phyloP scores from a whole-genome alignment of 2,329 filamentous ascomycete species.

The Cadophora gregata region DNA sequence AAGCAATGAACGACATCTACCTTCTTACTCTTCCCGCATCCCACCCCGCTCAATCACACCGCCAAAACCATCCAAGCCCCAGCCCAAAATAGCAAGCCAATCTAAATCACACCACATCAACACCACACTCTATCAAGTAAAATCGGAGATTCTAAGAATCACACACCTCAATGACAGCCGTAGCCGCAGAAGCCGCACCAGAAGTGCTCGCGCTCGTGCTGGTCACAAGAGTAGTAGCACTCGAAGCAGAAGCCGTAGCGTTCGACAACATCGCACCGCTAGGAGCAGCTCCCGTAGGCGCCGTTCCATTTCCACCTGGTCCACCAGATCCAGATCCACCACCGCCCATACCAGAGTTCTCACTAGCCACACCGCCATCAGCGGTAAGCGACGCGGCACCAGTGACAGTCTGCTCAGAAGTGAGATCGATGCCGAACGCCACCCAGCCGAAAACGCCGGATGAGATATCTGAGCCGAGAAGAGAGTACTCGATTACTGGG shows the following conservation, averaged over 20 bases:
- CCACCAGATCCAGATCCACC: slow-evolving; percentile 14
- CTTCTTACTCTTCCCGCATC: not conserved
- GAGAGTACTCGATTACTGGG: slow-evolving; percentile 62
- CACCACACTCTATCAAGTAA: too few species aligned
- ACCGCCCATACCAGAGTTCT: not conserved
- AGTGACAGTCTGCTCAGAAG: slow-evolving; percentile 20
- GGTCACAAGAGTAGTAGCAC: not conserved
- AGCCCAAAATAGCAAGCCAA: too few species aligned
- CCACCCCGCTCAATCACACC: not conserved
- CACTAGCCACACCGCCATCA: slow-evolving; percentile 20
- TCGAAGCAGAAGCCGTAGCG: not conserved
- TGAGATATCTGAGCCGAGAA: slow-evolving; percentile 57
- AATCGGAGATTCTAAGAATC: not conserved
- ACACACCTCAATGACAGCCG: not conserved
- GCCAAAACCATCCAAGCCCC: too few species aligned
- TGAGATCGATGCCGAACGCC: slow-evolving; percentile 55
- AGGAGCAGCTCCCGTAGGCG: not conserved
- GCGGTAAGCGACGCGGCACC: slow-evolving; percentile 17
- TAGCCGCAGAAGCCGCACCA: not conserved
- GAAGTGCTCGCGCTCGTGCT: not conserved
- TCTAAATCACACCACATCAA: too few species aligned
- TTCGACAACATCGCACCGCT: not conserved
- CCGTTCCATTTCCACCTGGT: not conserved
- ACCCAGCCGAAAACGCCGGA: slow-evolving; percentile 64
- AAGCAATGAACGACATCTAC: not conserved